These are phyloP conservation scores for Misopates orontium DNA, from an alignment of 257 asterid species.

Conservation along the genomic window DNA sequence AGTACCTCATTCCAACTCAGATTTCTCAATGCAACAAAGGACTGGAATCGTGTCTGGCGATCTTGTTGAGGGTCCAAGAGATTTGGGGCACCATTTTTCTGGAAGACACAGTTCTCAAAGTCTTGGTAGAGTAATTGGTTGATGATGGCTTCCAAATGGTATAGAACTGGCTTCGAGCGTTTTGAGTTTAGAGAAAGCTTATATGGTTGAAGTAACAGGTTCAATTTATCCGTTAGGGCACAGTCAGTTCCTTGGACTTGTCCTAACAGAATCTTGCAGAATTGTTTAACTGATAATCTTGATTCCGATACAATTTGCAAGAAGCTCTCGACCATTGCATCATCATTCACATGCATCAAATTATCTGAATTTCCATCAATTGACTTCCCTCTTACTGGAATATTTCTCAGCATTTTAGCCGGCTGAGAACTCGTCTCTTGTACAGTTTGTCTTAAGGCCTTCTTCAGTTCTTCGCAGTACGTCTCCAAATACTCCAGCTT, in stretches of 20 bases:
- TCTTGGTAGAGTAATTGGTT: slow-evolving; percentile 82
- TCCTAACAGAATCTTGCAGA: slow-evolving; percentile 66
- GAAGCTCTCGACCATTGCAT: slow-evolving; percentile 82
- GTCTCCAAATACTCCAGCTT: slow-evolving; percentile 72
- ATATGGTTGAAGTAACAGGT: slow-evolving; percentile 59
- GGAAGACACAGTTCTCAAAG: slow-evolving; percentile 78
- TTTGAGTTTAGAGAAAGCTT: slow-evolving; percentile 59
- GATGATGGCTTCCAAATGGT: slow-evolving; percentile 81
- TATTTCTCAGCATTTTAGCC: slow-evolving; percentile 40
- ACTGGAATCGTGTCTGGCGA: slow-evolving; percentile 61
- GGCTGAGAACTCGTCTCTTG: slow-evolving; percentile 38
- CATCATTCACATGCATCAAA: slow-evolving; percentile 58
- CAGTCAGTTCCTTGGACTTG: slow-evolving; percentile 57
- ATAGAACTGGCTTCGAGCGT: slow-evolving; percentile 52
- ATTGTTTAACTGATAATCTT: slow-evolving; percentile 75
- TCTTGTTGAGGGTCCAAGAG: slow-evolving; percentile 65
- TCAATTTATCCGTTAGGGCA: slow-evolving; percentile 51
- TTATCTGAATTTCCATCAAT: slow-evolving; percentile 43
- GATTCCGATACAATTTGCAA: slow-evolving; percentile 85
- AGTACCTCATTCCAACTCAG: slow-evolving; percentile 89
- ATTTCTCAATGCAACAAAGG: slow-evolving; percentile 71
- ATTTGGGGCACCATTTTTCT: slow-evolving; percentile 66
- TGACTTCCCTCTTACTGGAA: slow-evolving; percentile 37
- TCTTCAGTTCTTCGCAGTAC: slow-evolving; percentile 78
- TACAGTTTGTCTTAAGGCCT: slow-evolving; percentile 53